Conservation (phyloP, 2,329 filamentous ascomycete genomes). For the Penicillium rolfsii region DNA sequence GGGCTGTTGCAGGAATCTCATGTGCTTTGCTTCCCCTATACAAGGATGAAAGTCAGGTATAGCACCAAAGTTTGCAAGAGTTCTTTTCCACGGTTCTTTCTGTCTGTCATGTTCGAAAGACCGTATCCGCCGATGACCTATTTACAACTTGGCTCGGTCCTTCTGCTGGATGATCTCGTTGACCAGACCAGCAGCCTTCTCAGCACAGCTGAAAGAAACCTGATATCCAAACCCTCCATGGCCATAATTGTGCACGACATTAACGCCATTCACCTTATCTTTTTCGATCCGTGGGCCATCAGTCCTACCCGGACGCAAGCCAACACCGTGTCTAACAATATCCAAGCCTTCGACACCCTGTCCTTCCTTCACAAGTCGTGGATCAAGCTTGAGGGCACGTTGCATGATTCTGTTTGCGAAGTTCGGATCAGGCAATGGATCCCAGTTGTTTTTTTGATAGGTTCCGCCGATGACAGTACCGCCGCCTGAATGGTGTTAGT, state of each 20-base stretch:
- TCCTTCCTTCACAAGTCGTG: conserved; percentile 55
- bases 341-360: conserved; percentile 71
- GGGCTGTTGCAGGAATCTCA: not conserved
- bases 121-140: not conserved
- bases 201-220: conserved; percentile 13
- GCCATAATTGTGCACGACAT: conserved; percentile 52
- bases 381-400: conserved; percentile 49
- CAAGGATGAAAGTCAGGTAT: not conserved
- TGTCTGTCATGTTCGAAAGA: not conserved
- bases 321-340: conserved; percentile 79
- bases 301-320: conserved; percentile 73
- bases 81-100: not conserved
- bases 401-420: conserved; percentile 81
- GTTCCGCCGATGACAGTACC: conserved; percentile 83
- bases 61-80: not conserved
- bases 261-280: conserved; percentile 65
- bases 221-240: conserved; percentile 64
- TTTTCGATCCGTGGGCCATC: conserved; percentile 78
- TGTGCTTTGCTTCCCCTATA: not conserved
- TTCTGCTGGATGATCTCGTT: not conserved
- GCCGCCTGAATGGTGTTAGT: conserved; percentile 48
- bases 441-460: conserved; percentile 76
- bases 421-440: conserved; percentile 73
- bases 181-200: conserved; percentile 5
- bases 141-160: conserved; percentile 4